Percentiles rank a stretch among this genome's conserved stretches.
Evolutionary conservation across 202 grass and related monocot genomes (phyloP).

Genomic region (Hordeum pubiflorum): DNA sequence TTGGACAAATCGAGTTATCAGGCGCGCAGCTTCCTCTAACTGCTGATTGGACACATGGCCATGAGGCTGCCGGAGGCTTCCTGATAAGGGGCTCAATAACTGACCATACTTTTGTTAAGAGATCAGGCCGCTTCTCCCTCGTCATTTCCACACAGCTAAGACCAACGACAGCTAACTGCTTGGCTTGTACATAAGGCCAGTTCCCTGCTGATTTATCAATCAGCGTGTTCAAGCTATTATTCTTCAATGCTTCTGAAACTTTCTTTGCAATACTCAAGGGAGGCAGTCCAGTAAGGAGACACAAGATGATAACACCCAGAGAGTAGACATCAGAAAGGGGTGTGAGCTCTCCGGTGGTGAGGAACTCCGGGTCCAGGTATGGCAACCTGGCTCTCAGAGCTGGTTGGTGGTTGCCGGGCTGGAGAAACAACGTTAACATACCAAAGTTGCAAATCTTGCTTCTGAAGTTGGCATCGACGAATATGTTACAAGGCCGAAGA

Average conservation of each 20-base stretch:
- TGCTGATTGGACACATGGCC: not conserved
- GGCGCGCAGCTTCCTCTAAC: not conserved
- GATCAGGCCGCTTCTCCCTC: constrained; percentile 24
- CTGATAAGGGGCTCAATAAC: constrained; percentile 8
- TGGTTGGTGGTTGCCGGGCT: not conserved
- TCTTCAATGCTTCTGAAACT: constrained; percentile 27
- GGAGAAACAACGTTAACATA: not conserved
- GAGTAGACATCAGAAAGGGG: constrained; percentile 33
- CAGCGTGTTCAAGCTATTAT: constrained; percentile 17
- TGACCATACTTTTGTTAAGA: constrained; percentile 23
- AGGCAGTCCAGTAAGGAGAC: constrained; percentile 27
- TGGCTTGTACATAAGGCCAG: constrained; percentile 30
- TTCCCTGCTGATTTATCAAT: constrained; percentile 35
- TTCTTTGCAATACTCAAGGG: constrained; percentile 15
- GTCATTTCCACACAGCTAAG: constrained; percentile 22
- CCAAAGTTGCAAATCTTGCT: constrained; percentile 37
- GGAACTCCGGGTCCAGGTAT: constrained; percentile 40
- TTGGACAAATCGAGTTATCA: constrained; percentile 17
- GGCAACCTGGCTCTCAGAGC: constrained; percentile 10
- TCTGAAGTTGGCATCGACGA: constrained; percentile 23
- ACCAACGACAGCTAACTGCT: constrained; percentile 27
- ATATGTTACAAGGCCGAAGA: constrained; percentile 39
- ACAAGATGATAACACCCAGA: constrained; percentile 33
- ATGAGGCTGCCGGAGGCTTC: not conserved
- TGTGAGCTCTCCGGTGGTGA: not conserved